phyloP scores from a whole-genome alignment of 2,329 filamentous ascomycete species.

The Penicillium psychrosexuale region DNA sequence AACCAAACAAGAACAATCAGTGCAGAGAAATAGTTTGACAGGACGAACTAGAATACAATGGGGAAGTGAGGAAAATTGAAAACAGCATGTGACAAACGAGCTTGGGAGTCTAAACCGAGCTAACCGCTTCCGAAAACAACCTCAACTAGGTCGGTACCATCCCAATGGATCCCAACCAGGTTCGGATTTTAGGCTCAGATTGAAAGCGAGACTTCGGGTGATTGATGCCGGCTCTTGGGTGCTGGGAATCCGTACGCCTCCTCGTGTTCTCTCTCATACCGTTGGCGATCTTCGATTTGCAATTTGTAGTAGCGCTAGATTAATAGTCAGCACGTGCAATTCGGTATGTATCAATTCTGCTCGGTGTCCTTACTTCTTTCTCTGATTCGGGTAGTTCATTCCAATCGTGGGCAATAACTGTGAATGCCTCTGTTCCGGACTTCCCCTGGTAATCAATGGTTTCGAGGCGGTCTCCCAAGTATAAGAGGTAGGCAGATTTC shows the following conservation, averaged over 20 bases:
- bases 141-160: neutral
- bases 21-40: neutral
- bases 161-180: neutral
- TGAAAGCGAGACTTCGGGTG: neutral
- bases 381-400: slow-evolving; percentile 29
- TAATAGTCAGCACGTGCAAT: slow-evolving; percentile 11
- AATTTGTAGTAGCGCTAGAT: slow-evolving; percentile 29
- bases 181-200: neutral
- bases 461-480: slow-evolving; percentile 43
- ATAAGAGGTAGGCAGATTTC: slow-evolving; percentile 42
- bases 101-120: neutral
- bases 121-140: neutral
- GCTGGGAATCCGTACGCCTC: slow-evolving; percentile 35
- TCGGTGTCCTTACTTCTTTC: slow-evolving; percentile 35
- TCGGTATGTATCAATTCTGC: neutral
- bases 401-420: slow-evolving; percentile 25
- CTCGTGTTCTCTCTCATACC: slow-evolving; percentile 36
- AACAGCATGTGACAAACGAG: neutral
- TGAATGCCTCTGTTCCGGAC: slow-evolving; percentile 32
- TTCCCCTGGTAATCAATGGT: slow-evolving; percentile 54
- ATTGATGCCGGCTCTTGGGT: neutral
- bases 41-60: neutral
- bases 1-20: neutral
- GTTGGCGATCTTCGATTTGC: slow-evolving; percentile 26
- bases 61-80: neutral